Conservation (phyloP, 257 asterid species). For the Nicotiana undulata region DNA sequence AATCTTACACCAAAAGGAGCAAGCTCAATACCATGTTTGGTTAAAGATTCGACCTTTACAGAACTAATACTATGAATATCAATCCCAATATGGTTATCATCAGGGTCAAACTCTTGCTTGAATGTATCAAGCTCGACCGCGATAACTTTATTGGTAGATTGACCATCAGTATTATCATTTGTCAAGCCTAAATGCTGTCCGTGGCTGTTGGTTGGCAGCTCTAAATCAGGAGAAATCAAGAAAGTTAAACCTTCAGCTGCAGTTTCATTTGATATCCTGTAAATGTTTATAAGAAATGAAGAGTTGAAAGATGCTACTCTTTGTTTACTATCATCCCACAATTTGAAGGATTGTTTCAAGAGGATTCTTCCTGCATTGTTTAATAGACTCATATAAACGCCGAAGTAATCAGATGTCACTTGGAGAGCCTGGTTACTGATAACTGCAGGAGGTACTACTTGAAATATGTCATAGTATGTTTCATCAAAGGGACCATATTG, state of each 20-base stretch:
- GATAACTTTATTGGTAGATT: slow-evolving; percentile 7
- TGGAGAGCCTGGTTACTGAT: slow-evolving; percentile 60
- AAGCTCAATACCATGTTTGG: slow-evolving; percentile 16
- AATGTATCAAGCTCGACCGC: slow-evolving; percentile 36
- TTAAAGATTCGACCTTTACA: not conserved
- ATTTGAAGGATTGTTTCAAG: slow-evolving; percentile 24
- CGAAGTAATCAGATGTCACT: slow-evolving; percentile 47
- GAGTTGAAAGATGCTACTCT: slow-evolving; percentile 22
- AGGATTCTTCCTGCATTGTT: slow-evolving; percentile 47
- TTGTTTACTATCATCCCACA: slow-evolving; percentile 28
- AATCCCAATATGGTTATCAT: slow-evolving; percentile 29
- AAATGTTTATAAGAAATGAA: slow-evolving; percentile 21
- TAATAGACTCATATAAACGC: not conserved
- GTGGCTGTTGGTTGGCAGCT: slow-evolving; percentile 21
- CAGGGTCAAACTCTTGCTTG: slow-evolving; percentile 23
- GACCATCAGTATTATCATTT: slow-evolving; percentile 10
- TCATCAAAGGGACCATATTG: too few species aligned
- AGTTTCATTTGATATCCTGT: not conserved
- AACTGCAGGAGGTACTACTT: slow-evolving; percentile 16
- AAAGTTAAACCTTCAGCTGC: slow-evolving; percentile 29
- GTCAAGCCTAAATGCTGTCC: slow-evolving; percentile 35
- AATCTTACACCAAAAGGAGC: slow-evolving; percentile 9
- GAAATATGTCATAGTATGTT: not conserved
- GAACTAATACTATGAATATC: slow-evolving; percentile 23
- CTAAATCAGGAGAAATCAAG: slow-evolving; percentile 21